A percentile compares a stretch with the other conserved stretches of the same genome.
phyloP scores from a whole-genome alignment of 805 yeast genomes.

The Cyberlindnera maclurae region DNA sequence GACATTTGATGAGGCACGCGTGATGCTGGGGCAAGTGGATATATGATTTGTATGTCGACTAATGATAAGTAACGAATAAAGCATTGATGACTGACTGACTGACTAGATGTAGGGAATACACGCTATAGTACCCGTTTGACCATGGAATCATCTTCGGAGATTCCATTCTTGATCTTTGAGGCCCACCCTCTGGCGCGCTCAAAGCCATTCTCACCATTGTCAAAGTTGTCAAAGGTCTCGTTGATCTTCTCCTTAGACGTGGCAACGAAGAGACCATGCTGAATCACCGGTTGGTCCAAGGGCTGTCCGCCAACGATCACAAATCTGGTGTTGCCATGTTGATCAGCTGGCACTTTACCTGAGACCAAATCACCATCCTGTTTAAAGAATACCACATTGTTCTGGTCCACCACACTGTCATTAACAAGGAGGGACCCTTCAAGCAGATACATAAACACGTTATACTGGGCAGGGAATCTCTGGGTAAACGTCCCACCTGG shows the following conservation, averaged over 20 bases:
- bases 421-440: slow-evolving; percentile 50
- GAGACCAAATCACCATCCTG: slow-evolving; percentile 56
- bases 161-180: slow-evolving; percentile 31
- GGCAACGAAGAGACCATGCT: slow-evolving; percentile 90
- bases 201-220: slow-evolving; percentile 59
- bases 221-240: slow-evolving; percentile 68
- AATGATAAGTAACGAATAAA: too few relatives aligned
- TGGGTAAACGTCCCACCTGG: slow-evolving; percentile 64
- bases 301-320: slow-evolving; percentile 72
- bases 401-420: slow-evolving; percentile 35
- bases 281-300: slow-evolving; percentile 69
- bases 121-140: too few relatives aligned
- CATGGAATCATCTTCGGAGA: slow-evolving; percentile 22
- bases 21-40: slow-evolving; percentile 4
- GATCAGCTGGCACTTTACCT: slow-evolving; percentile 43
- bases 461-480: slow-evolving; percentile 50
- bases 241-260: slow-evolving; percentile 57
- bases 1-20: slow-evolving; percentile 35
- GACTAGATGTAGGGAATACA: too few relatives aligned
- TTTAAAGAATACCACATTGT: slow-evolving; percentile 55
- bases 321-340: slow-evolving; percentile 45
- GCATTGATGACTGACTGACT: too few relatives aligned
- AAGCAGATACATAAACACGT: slow-evolving; percentile 62
- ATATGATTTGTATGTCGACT: neutral
- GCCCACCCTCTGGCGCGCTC: slow-evolving; percentile 59